phyloP scores from a whole-genome alignment of 2,329 filamentous ascomycete species.

The Bimuria novae-zelandiae region DNA sequence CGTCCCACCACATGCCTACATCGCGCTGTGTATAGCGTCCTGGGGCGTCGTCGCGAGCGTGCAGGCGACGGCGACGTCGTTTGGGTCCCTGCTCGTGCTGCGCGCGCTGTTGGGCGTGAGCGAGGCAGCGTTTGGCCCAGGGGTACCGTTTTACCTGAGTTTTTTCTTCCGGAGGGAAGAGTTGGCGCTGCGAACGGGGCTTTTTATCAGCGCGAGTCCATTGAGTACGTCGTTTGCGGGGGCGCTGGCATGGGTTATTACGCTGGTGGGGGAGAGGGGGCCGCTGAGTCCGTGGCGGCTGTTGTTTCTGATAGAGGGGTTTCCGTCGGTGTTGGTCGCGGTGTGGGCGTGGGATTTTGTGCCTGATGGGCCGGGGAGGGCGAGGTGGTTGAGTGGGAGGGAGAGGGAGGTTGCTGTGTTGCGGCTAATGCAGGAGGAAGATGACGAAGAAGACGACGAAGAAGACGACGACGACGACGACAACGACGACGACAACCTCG shows the following conservation, averaged over 20 bases:
- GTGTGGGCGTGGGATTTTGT: conserved; percentile 75
- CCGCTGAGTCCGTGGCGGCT: conserved; percentile 85
- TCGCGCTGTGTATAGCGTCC: conserved; percentile 67
- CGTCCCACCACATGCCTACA: conserved; percentile 65
- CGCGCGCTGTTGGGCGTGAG: conserved; percentile 59
- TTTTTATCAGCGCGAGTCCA: conserved; percentile 79
- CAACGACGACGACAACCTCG: too few relatives aligned
- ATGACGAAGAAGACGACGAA: conserved; percentile 40
- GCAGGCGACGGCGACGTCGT: conserved; percentile 58
- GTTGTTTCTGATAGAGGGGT: conserved; percentile 82
- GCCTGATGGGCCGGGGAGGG: conserved; percentile 69
- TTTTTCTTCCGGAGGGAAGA: conserved; percentile 70
- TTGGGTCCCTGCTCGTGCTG: conserved; percentile 66
- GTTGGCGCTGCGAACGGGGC: conserved; percentile 80
- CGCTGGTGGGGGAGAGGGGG: conserved; percentile 65
- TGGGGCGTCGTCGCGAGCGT: conserved; percentile 82
- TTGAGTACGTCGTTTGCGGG: conserved; percentile 72
- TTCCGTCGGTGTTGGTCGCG: conserved; percentile 77
- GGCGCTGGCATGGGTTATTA: conserved; percentile 77
- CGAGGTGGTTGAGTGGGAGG: conserved; percentile 49
- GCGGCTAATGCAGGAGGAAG: conserved; percentile 63
- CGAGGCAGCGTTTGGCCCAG: conserved; percentile 67
- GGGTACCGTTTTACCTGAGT: conserved; percentile 67
- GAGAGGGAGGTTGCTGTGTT: conserved; percentile 69
- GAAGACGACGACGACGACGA: too few relatives aligned